Base-by-base conservation (phyloP, 257 asterid genomes). In the Plantago ovata region DNA sequence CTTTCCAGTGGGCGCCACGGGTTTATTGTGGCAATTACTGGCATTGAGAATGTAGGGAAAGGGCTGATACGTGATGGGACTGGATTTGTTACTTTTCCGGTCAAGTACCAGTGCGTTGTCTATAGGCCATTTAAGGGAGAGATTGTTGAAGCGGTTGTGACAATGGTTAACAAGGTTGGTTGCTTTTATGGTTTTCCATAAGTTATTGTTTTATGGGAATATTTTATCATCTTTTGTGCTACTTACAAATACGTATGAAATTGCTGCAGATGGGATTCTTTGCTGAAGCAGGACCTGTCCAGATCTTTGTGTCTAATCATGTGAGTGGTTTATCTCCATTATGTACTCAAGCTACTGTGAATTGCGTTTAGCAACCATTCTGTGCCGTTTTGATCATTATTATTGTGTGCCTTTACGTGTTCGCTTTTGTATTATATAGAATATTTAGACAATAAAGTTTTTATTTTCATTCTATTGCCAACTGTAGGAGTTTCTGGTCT, bases 281-380 rank as follows among this genome's bases (percentile, higher is more conserved):
- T 8, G 96, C 96, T 38, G 96, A 92, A 73, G 96, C 98, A 10
- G 98, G 98, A 13, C 98, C 98, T 0, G 98, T 92, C 42, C 98
- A 88, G 64, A 84, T 88, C 44, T 92, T 92, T 53, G 95, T 92
- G 49, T 88, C 98, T 4, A 84, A 79, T 72, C 98, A 90, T 58
- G 96, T 88, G 62, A 81, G 95, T 72, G 53, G 54, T 59, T 15
- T 6, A 41, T 53, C 53, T 16, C 1, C 15, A 16, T 9, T 56
- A 23, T 19, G 13, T 19, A 9, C 40, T 4, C 24, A 53, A 53
- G 24, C 40, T 53, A 21, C 20, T 22, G 0, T 13, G 8, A 23
- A 10, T 28, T 51, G 28, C n/a, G n/a, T 28, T 28, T 28, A 28
- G 36, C 36, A 28, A 28, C 36, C 4, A 28, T 28, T 8, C 36